Evolutionary conservation across 1,139 yeast species (phyloP).

Genomic region (Yamadazyma diospyri): DNA sequence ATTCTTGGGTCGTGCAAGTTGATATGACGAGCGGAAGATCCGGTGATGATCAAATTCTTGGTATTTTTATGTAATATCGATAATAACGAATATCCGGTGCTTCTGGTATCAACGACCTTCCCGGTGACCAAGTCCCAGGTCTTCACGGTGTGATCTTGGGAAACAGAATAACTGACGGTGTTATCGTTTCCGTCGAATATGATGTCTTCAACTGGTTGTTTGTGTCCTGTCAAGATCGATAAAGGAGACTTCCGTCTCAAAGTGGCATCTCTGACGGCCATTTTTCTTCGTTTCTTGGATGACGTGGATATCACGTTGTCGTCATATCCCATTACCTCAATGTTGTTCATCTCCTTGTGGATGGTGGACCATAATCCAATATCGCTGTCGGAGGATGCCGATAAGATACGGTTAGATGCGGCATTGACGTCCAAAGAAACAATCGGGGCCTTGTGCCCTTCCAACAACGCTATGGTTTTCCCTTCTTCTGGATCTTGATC

Average conservation of each 20-base stretch:
- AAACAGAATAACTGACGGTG: constrained; percentile 86
- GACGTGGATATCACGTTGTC: constrained; percentile 62
- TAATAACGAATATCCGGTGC: constrained; percentile 82
- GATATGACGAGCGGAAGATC: constrained; percentile 95
- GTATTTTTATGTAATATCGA: constrained; percentile 68
- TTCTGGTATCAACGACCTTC: constrained; percentile 79
- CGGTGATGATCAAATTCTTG: constrained; percentile 74
- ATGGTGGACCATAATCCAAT: constrained; percentile 88
- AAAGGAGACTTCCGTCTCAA: constrained; percentile 81
- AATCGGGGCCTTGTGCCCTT: constrained; percentile 88
- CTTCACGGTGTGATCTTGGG: constrained; percentile 91
- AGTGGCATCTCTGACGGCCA: constrained; percentile 74
- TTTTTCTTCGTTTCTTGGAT: constrained; percentile 82
- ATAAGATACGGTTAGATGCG: constrained; percentile 56
- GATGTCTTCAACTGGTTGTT: constrained; percentile 83
- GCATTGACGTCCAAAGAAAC: constrained; percentile 65
- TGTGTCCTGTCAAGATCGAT: constrained; percentile 73
- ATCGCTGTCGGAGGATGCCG: constrained; percentile 82
- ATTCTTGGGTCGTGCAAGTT: constrained; percentile 87
- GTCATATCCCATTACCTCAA: constrained; percentile 56
- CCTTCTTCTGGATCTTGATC: constrained; percentile 60
- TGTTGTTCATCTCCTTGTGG: constrained; percentile 77
- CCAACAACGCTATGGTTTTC: constrained; percentile 74
- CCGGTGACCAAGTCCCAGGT: constrained; percentile 94
- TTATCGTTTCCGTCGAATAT: constrained; percentile 68